phyloP scores from a whole-genome alignment of 2,329 filamentous ascomycete species.

The Penicillium sp. region DNA sequence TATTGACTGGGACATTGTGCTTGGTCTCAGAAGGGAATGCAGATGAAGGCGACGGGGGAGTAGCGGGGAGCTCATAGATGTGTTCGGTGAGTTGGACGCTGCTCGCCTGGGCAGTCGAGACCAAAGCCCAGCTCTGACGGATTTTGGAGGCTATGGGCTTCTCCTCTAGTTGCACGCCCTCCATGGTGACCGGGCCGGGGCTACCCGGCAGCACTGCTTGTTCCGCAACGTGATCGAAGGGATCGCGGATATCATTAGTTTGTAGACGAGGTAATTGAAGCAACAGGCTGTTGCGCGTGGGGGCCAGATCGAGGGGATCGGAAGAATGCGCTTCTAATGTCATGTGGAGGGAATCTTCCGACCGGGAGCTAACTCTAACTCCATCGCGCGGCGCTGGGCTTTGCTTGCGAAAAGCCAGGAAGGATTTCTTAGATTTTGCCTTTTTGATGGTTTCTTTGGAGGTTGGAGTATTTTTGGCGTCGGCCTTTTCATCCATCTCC shows the following conservation, averaged over 20 bases:
- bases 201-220: not conserved
- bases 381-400: not conserved
- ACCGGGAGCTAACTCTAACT: constrained; percentile 4
- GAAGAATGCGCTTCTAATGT: not conserved
- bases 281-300: constrained; percentile 15
- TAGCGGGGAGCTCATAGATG: constrained; percentile 37
- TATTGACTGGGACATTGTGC: constrained; percentile 9
- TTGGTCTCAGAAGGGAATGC: constrained; percentile 6
- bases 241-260: constrained; percentile 11
- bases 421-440: constrained; percentile 1
- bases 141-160: constrained; percentile 9
- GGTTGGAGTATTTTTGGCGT: not conserved
- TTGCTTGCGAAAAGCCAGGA: constrained; percentile 5
- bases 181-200: not conserved
- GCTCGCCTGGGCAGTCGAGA: constrained; percentile 22
- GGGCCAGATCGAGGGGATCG: not conserved
- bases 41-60: constrained; percentile 20
- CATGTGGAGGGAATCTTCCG: constrained; percentile 1
- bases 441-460: not conserved
- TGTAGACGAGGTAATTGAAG: constrained; percentile 24
- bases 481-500: not conserved
- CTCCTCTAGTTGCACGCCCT: not conserved
- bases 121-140: constrained; percentile 12
- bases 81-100: constrained; percentile 22
- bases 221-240: constrained; percentile 9